Percentiles rank a stretch among this genome's conserved stretches.
phyloP scores from a whole-genome alignment of 73 alveolate genomes.

The Stentor coeruleus region DNA sequence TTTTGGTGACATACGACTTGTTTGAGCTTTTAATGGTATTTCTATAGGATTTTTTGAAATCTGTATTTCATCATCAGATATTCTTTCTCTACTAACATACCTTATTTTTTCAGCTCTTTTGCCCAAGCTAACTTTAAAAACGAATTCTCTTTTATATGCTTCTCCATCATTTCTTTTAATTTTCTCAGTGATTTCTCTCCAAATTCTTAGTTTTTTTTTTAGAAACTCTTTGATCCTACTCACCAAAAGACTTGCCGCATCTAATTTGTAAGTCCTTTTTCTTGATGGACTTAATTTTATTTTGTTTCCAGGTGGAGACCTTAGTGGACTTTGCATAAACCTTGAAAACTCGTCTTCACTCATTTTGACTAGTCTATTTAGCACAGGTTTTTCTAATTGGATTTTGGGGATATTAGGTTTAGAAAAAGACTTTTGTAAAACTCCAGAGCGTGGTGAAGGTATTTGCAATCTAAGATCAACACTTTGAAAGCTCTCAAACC shows the following conservation, averaged over 20 bases:
- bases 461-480: not conserved
- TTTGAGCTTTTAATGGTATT: not conserved
- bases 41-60: no score
- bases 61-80: not conserved
- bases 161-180: not conserved
- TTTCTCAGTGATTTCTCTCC: not conserved
- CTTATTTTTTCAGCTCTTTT: not conserved
- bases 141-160: not conserved
- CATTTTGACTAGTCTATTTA: no score
- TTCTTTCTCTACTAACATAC: no score
- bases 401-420: not conserved
- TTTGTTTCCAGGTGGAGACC: not conserved
- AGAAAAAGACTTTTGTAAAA: not conserved
- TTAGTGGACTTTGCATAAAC: not conserved
- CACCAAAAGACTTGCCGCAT: not conserved
- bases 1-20: not conserved
- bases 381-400: not conserved
- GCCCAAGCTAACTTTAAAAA: not conserved
- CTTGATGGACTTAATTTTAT: not conserved
- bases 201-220: not conserved
- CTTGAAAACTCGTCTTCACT: conserved; percentile 5
- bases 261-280: not conserved
- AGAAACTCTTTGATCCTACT: not conserved
- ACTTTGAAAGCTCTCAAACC: not conserved
- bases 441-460: not conserved